Base-by-base conservation (phyloP, 2,329 filamentous ascomycete genomes). In the Microdochium paspali region DNA sequence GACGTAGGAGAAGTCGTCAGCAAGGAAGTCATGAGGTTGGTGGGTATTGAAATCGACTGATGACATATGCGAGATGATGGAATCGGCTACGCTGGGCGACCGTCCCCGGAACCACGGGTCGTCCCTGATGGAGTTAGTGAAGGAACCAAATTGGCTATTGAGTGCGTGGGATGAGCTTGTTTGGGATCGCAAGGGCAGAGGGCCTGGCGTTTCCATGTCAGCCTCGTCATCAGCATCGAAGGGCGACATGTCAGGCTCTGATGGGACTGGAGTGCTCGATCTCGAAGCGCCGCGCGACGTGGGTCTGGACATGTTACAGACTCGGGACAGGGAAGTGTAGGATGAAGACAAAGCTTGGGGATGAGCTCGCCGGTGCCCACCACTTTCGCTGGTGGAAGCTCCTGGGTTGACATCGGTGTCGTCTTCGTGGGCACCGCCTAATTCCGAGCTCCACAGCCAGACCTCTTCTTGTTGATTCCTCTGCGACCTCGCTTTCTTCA, bases 1-100 rank as follows among this genome's bases (percentile, higher is more conserved):
- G 15, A 97, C 91, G 59, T 93, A 95, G 30, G 86, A 88, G 64
- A 89, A 89, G 62, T 97, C 90, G 56, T 95, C 89, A 30, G 88
- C 85, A 50, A 88, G 82, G 2, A 80, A 73, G 52, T 85, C 80
- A 51, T 86, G 81, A 12, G 71, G 66, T 40, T 72, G 73, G 18
- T 40, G 35, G 9, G 67, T 61, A 55, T 76, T 76, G 58, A 72
- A 79, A 58, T 84, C 80, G 31, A 84, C 65, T 1, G 79, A 81
- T 3, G 80, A 84, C 76, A 84, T 80, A 66, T 83, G 74, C 45
- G 85, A 80, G 57, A 85, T 81, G 58, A 82, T 80, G 50, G 87
- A 93, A 46, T 87, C 88, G 3, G 86, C 82, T 66, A 90, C 79
- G 61, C 90, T 95, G 28, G 88, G 85, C 3, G 87, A 87, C 45